These are phyloP conservation scores for Emergomyces orientalis DNA, from an alignment of 2,329 filamentous ascomycete species.

Conservation along the genomic window DNA sequence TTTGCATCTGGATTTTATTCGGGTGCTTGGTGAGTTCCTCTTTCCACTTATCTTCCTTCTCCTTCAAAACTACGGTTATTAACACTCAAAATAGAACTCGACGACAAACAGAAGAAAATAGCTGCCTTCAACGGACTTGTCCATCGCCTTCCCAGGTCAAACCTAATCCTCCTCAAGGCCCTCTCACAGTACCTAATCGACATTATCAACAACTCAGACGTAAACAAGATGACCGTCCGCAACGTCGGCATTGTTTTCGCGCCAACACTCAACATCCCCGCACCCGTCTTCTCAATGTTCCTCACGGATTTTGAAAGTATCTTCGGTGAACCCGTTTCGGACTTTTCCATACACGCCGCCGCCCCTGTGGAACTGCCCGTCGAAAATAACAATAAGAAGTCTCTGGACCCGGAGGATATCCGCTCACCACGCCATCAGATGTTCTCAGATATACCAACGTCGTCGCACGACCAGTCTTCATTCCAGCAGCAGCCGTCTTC, in stretches of 20 bases:
- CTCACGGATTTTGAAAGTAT: conserved; percentile 82
- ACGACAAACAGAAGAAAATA: conserved; percentile 67
- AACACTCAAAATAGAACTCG: conserved; percentile 49
- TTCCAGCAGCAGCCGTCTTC: conserved; percentile 29
- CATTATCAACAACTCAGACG: conserved; percentile 79
- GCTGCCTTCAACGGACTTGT: conserved; percentile 67
- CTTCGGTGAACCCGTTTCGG: conserved; percentile 41
- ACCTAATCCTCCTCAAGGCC: conserved; percentile 72
- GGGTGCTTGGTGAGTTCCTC: conserved; percentile 52
- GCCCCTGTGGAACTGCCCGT: conserved; percentile 39
- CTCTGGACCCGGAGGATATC: conserved; percentile 47
- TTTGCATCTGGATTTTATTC: conserved; percentile 78
- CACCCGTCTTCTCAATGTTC: conserved; percentile 87
- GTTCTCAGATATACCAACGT: conserved; percentile 57
- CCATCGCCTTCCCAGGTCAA: conserved; percentile 67
- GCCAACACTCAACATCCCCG: conserved; percentile 90
- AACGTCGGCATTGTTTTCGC: conserved; percentile 98
- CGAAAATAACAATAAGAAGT: conserved; percentile 15
- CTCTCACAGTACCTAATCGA: conserved; percentile 81
- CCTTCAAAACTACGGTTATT: neutral
- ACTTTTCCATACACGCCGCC: conserved; percentile 13
- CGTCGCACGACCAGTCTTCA: conserved; percentile 50
- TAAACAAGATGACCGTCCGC: conserved; percentile 96
- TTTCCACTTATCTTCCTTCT: neutral
- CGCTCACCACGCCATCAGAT: conserved; percentile 57